Evolutionary conservation across 2,329 filamentous ascomycete species (phyloP), one percentile per base, ranked within the genome.

Genomic region (Monosporascus ibericus): DNA sequence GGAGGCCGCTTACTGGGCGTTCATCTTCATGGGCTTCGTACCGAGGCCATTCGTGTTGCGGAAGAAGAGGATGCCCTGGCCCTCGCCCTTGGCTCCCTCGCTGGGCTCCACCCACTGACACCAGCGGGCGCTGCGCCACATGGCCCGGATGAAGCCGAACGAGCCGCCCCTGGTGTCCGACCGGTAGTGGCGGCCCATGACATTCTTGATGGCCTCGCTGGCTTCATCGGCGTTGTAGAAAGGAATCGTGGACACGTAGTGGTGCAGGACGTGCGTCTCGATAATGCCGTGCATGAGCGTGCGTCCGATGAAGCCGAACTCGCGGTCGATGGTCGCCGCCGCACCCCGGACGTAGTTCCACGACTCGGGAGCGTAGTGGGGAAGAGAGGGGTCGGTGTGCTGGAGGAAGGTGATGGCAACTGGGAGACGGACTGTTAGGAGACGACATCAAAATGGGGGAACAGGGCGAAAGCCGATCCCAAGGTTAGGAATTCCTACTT

Each of bases 21-120:
- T 62, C 53, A 65, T 60, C 59, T 66, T 63, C 44, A 59, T 49
- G 8, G 76, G 75, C 63, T 71, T 65, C 48, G 84, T 74, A 60
- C 94, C 94, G 24, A 95, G 75, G 20, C 90, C 88, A 74, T 97
- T 99, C 64, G 81, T 80, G 81, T 99, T 99, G 68, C 92, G 85
- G 87, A 88, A 99, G 82, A 99, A 96, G 51, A 95, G 73, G 30
- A 99, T 86, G 56, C 87, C 85, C 76, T 90, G 87, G 69, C 85
- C 86, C 64, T 92, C 86, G 36, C 90, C 92, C 67, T 84, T 73
- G 48, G 91, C 88, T 50, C 84, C 90, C 63, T 84, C 87, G 66
- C 84, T 91, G 52, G 92, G 90, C 84, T 99, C 94, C 58, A 99
- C 92, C 90, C 91, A 99, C 72, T 97, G 91, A 82, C 94, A 99